These are phyloP conservation scores for Gossypium herbaceum DNA, from an alignment of 345 rosid species.

Conservation along the genomic window DNA sequence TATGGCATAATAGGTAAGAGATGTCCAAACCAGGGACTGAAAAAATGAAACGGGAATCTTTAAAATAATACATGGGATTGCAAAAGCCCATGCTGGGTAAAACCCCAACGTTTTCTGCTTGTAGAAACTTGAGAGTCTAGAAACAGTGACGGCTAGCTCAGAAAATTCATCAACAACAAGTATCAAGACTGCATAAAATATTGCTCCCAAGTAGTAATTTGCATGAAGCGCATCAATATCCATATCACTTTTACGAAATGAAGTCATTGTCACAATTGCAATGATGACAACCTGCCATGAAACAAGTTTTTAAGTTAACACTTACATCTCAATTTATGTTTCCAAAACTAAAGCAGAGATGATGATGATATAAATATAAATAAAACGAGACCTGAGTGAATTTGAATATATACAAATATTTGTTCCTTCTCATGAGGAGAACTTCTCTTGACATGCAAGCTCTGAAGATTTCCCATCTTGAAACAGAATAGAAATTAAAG, in stretches of 20 bases:
- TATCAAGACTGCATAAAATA: conserved; percentile 43
- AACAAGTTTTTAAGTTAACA: neutral
- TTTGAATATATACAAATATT: conserved; percentile 49
- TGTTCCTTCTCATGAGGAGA: conserved; percentile 62
- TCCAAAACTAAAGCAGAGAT: neutral
- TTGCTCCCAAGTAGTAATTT: conserved; percentile 45
- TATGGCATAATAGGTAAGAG: conserved; percentile 66
- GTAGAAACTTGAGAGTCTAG: conserved; percentile 50
- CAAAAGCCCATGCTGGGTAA: conserved; percentile 74
- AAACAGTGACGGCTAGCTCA: conserved; percentile 44
- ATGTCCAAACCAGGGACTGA: conserved; percentile 54
- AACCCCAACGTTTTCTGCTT: conserved; percentile 54
- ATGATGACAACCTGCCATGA: conserved; percentile 42
- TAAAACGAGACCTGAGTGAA: conserved; percentile 35
- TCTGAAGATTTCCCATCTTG: conserved; percentile 52
- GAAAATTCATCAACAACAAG: conserved; percentile 48
- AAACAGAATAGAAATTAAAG: conserved; percentile 33
- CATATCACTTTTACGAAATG: conserved; percentile 42
- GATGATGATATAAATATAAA: neutral
- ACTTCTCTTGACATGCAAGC: conserved; percentile 58
- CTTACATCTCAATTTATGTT: neutral
- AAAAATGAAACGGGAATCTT: conserved; percentile 51
- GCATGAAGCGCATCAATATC: conserved; percentile 43
- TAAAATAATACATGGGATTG: conserved; percentile 46
- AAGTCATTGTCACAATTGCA: conserved; percentile 57